Base-by-base conservation (phyloP, 2,329 filamentous ascomycete genomes). In the Fusarium sarcochroum region DNA sequence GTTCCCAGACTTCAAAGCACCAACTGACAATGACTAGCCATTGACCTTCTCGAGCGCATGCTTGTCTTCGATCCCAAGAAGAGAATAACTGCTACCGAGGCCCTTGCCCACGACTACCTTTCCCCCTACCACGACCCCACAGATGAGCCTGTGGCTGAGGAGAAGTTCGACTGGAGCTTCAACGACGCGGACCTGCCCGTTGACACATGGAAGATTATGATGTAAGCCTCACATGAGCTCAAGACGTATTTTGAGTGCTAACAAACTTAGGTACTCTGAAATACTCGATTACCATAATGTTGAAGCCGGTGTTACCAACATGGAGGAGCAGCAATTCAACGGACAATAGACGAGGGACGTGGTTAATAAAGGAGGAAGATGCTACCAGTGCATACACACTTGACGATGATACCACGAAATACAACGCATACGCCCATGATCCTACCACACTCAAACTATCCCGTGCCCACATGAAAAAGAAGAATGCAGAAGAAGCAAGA, bases 151-250 rank as follows among this genome's bases (percentile, higher is more conserved):
- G 90, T 94, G 17, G 93, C 96, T 21, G 93, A 97, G 65, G 94
- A 98, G 85, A 98, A 97, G 83, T 99, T 99, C 76, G 96, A 99
- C 79, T 99, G 96, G 96, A 98, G 94, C 54, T 99, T 99, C 83
- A 98, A 98, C 80, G 96, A 99, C 75, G 96, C 95, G 47, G 96
- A 99, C 78, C 85, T 99, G 58, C 95, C 96, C 1, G 94, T 98
- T 50, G 96, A 99, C 78, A 97, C 94, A n/a, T 99, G 96, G 96
- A 99, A 99, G 85, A 98, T 99, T 79, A 99, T 98, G 96, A 99
- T 99, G 96, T 97, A 86, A 77, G 91, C 53, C 17, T 9, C 11
- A 35, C 15, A 18, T 17, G 23, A 35, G 15, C 21, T 6, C 7
- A 13, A 2, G 10, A 20, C 4, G 13, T 17, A 41, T 20, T n/a